Base-by-base conservation (phyloP, 441 rosid species). In the Aquilaria agallochum region DNA sequence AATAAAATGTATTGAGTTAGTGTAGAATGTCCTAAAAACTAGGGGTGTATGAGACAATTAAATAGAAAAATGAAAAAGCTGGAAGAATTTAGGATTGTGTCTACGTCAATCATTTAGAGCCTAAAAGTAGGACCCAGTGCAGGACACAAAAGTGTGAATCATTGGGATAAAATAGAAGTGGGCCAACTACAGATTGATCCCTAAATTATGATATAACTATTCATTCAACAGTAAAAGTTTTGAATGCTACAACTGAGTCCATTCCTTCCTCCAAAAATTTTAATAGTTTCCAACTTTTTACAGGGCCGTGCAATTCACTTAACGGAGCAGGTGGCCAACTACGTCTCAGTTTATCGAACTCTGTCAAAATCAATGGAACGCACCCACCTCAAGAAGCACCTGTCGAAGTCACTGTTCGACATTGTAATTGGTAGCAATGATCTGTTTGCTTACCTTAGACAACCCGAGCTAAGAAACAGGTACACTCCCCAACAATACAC, bases 121-220 rank as follows among this genome's bases (percentile, higher is more conserved):
- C 20, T 20, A 20, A 20, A 20, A 20, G 20, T 20, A 20, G 20
- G 20, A 20, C 1, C 20, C 20, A 20, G 20, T 20, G 20, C 0
- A 13, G 34, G 44, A 36, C 53, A 31, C 11, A 40, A 47, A 3
- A 53, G 3, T 27, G 3, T 52, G 13, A 27, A 31, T 8, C 11
- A 42, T 9, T 7, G 14, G 11, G 13, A 20, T 6, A 44, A 56
- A 30, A 7, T 1, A 20, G 20, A 20, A 49, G 12, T 82, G 90
- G 87, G 87, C 83, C 84, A 84, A 84, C 80, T 87, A 83, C 84
- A 87, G 87, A 86, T 86, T 87, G 82, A 86, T 82, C 87, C 78
- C 90, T 2, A 5, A 9, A 11, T 7, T 9, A 44, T 8, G 0
- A 2, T 11, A 2, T 20, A 0, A 27, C 3, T 20, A 20, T 20